Evolutionary conservation across 164 flowering plant genomes (phyloP).

Genomic region (Warburgia ugandensis): DNA sequence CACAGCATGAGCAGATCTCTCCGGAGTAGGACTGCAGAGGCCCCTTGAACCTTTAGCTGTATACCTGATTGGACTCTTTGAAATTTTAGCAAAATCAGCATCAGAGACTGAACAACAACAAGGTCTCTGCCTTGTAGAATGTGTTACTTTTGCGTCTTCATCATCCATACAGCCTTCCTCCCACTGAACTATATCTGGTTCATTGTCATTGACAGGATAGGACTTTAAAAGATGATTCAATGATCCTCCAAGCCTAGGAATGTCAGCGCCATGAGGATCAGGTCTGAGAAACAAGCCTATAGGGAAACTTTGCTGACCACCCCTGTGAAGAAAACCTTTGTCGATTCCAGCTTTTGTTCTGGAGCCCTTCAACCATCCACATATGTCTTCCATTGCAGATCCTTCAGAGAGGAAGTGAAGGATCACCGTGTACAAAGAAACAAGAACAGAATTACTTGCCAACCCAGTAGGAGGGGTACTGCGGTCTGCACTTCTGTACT

Average conservation of each 20-base stretch:
- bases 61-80: slow-evolving; percentile 33
- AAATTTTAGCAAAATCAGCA: slow-evolving; percentile 37
- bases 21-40: slow-evolving; percentile 53
- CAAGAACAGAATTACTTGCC: slow-evolving; percentile 76
- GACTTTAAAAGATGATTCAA: slow-evolving; percentile 52
- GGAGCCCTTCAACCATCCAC: slow-evolving; percentile 50
- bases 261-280: slow-evolving; percentile 64
- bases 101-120: slow-evolving; percentile 82
- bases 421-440: slow-evolving; percentile 73
- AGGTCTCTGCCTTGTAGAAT: slow-evolving; percentile 63
- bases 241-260: slow-evolving; percentile 87
- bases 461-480: slow-evolving; percentile 61
- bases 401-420: slow-evolving; percentile 93
- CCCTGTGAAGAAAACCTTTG: slow-evolving; percentile 86
- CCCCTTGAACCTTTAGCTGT: slow-evolving; percentile 46
- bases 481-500: slow-evolving; percentile 77
- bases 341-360: slow-evolving; percentile 27
- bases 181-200: slow-evolving; percentile 67
- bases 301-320: slow-evolving; percentile 76
- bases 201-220: slow-evolving; percentile 48
- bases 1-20: slow-evolving; percentile 73
- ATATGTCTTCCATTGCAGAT: slow-evolving; percentile 37
- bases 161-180: slow-evolving; percentile 93
- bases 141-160: slow-evolving; percentile 60
- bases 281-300: slow-evolving; percentile 51